A percentile compares a stretch with the other conserved stretches of the same genome.
Conservation (phyloP, 768 basidiomycete species). For the Pholiota conissans region DNA sequence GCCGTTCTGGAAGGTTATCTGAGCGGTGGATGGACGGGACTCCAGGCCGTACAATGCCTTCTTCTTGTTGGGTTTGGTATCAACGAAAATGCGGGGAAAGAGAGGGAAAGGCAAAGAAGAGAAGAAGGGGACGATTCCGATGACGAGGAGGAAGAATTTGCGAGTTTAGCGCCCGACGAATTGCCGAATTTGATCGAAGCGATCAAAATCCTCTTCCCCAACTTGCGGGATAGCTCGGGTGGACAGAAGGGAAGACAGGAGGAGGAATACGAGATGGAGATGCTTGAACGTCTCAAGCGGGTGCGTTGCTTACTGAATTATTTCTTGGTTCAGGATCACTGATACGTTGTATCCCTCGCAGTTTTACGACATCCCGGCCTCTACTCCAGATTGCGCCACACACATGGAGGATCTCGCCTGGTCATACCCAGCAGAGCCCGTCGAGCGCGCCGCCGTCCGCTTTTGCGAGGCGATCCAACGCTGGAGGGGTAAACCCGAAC, state of each 20-base stretch:
- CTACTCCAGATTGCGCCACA: conserved; percentile 72
- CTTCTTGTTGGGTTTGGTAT: conserved; percentile 70
- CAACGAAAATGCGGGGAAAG: conserved; percentile 21
- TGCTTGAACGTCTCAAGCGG: conserved; percentile 68
- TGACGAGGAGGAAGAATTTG: conserved; percentile 37
- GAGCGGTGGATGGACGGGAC: conserved; percentile 77
- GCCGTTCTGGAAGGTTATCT: conserved; percentile 86
- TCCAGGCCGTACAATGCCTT: conserved; percentile 67
- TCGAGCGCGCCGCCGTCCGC: conserved; percentile 74
- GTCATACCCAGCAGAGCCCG: conserved; percentile 79
- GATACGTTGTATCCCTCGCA: conserved; percentile 25
- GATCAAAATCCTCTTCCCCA: conserved; percentile 67
- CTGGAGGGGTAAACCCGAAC: conserved; percentile 85
- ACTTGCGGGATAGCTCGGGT: conserved; percentile 33
- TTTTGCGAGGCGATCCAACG: conserved; percentile 81
- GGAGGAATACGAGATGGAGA: conserved; percentile 72
- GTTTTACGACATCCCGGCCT: conserved; percentile 76
- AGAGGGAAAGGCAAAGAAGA: conserved; percentile 10
- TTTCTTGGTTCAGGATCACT: not conserved
- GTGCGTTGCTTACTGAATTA: conserved; percentile 40
- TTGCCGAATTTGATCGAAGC: conserved; percentile 69
- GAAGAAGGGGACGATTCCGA: not conserved
- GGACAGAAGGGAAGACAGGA: conserved; percentile 51
- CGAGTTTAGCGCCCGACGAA: conserved; percentile 58
- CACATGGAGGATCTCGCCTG: conserved; percentile 80